Evolutionary conservation across 768 basidiomycete genomes (phyloP).

Genomic region (Roridomyces roridus): DNA sequence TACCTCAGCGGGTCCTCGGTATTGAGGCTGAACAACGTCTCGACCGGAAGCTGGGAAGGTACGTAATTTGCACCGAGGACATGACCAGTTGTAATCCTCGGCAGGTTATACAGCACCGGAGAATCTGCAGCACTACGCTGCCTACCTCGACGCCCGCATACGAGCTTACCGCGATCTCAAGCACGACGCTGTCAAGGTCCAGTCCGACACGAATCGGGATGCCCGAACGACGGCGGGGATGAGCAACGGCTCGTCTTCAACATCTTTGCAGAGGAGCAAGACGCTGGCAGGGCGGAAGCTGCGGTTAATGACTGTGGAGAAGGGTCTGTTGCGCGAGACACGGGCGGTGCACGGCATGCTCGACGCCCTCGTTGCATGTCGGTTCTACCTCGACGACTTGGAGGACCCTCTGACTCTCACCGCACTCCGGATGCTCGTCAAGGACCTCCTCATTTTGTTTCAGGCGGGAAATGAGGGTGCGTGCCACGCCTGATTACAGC

Average conservation of each 20-base stretch:
- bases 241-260: slow-evolving; percentile 36
- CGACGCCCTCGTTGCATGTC: slow-evolving; percentile 85
- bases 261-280: slow-evolving; percentile 62
- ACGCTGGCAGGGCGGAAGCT: slow-evolving; percentile 85
- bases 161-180: slow-evolving; percentile 88
- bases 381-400: slow-evolving; percentile 94
- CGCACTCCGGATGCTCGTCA: slow-evolving; percentile 92
- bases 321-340: slow-evolving; percentile 92
- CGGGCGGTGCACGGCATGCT: slow-evolving; percentile 90
- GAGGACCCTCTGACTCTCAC: slow-evolving; percentile 91
- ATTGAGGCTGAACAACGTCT: slow-evolving; percentile 82
- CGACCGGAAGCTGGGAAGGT: slow-evolving; percentile 91
- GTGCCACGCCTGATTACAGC: not conserved
- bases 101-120: slow-evolving; percentile 86
- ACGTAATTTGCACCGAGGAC: slow-evolving; percentile 16
- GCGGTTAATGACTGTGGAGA: slow-evolving; percentile 92
- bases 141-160: slow-evolving; percentile 89
- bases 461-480: slow-evolving; percentile 96
- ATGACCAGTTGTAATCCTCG: not conserved
- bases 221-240: slow-evolving; percentile 68
- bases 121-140: slow-evolving; percentile 86
- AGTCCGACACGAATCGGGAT: slow-evolving; percentile 92
- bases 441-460: slow-evolving; percentile 94
- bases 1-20: slow-evolving; percentile 85
- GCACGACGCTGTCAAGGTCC: slow-evolving; percentile 93